Base-by-base conservation (phyloP, 2,329 filamentous ascomycete genomes). In the Epichloe typhina region DNA sequence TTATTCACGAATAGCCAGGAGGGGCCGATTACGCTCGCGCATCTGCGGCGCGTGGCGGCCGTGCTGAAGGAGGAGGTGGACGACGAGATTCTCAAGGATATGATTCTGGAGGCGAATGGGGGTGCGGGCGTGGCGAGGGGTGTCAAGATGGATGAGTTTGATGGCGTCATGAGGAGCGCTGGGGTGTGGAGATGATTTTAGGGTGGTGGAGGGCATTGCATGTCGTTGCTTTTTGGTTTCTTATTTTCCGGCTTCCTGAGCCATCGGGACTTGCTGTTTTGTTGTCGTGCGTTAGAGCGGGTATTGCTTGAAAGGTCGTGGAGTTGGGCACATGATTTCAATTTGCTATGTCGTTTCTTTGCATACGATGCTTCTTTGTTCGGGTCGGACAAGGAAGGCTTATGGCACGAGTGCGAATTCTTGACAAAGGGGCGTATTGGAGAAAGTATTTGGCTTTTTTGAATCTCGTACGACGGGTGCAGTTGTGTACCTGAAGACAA, bases 61-160 rank as follows among this genome's bases (percentile, higher is more conserved):
- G 79, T 88, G 59, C 69, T 98, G 59, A 87, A 88, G 67, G 88
- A 95, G 68, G 88, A 83, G 54, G 83, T 95, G 23, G 79, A 80
- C 53, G 93, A 97, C 60, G 83, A 88, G 46, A 69, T 95, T 62
- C 70, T 98, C 62, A 81, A 80, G 69, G 89, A 96, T 71, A 98
- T 98, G 93, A 84, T 98, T 52, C 72, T 89, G 46, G 91, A 97
- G 73, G 93, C 91, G 46, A 96, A 94, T 66, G 87, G 86, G 3
- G 88, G 87, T 1, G 80, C 76, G 4, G 83, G 85, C 15, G 77
- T 86, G 11, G 79, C 73, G 38, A 77, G 73, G 51, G 88, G 86
- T 7, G 91, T 95, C 9, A 79, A 73, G 40, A 72, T 83, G 61
- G 83, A 86, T 49, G 88, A 96, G 62, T 95, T 95, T 68, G 84